Conservation (phyloP, 768 basidiomycete species). For the Rhizopogon salebrosus region DNA sequence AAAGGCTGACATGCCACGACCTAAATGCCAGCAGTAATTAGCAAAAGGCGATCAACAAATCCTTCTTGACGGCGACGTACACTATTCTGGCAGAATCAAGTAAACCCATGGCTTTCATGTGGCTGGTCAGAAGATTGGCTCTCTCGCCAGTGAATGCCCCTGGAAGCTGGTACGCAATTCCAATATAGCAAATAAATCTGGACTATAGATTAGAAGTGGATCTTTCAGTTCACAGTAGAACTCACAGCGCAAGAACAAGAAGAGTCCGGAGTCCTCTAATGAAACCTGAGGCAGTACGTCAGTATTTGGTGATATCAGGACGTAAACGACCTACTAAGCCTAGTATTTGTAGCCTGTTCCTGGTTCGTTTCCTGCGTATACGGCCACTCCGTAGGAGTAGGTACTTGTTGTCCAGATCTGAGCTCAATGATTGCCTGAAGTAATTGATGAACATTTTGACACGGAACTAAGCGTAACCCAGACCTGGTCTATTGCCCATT, state of each 20-base stretch:
- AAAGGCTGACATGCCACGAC: constrained; percentile 65
- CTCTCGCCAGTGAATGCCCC: constrained; percentile 66
- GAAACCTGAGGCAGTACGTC: constrained; percentile 40
- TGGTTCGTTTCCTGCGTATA: constrained; percentile 65
- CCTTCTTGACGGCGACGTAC: constrained; percentile 25
- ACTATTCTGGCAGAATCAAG: constrained; percentile 62
- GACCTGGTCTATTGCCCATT: constrained; percentile 70
- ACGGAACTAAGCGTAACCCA: neutral
- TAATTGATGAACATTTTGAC: neutral
- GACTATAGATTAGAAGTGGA: neutral
- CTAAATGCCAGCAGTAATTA: constrained; percentile 13
- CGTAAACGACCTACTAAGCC: constrained; percentile 43
- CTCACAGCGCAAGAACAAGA: constrained; percentile 64
- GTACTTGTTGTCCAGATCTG: constrained; percentile 48
- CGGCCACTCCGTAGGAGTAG: constrained; percentile 68
- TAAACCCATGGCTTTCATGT: constrained; percentile 80
- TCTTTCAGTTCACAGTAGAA: neutral
- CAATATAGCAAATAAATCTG: constrained; percentile 67
- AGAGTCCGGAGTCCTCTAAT: constrained; percentile 56
- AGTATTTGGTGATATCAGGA: neutral
- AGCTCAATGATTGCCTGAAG: constrained; percentile 67
- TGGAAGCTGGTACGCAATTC: constrained; percentile 74
- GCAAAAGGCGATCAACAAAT: neutral
- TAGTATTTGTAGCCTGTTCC: constrained; percentile 48
- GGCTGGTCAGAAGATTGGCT: constrained; percentile 56